phyloP scores from a whole-genome alignment of 305 asterid genomes.

The Solanum hybrid region DNA sequence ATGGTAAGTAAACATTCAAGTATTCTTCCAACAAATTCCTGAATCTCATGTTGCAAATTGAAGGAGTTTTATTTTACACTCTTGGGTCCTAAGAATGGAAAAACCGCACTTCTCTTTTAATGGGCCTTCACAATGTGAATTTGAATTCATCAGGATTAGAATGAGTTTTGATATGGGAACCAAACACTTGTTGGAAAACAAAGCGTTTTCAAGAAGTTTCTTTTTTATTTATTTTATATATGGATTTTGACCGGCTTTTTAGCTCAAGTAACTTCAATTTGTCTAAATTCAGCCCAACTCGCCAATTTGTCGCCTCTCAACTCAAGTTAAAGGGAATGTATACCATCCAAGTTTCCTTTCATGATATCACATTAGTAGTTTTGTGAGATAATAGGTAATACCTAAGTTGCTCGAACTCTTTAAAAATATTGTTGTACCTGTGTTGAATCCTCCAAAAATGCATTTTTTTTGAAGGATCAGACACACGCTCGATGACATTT shows the following conservation, averaged over 20 bases:
- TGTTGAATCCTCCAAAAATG: too few relatives aligned
- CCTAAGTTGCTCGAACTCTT: not conserved
- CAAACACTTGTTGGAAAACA: not conserved
- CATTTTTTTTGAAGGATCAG: too few relatives aligned
- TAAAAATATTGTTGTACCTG: too few relatives aligned
- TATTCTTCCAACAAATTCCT: not conserved
- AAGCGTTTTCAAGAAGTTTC: too few relatives aligned
- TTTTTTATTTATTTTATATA: not conserved
- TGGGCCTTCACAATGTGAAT: not conserved
- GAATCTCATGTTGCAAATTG: not conserved
- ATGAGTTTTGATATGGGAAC: not conserved
- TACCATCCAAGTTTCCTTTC: not conserved
- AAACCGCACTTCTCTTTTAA: not conserved
- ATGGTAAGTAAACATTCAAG: not conserved
- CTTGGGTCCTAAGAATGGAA: not conserved
- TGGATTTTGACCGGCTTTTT: not conserved
- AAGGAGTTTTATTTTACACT: not conserved
- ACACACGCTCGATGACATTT: too few relatives aligned
- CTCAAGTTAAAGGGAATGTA: not conserved
- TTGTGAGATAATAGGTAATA: not conserved
- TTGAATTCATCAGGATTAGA: accelerated
- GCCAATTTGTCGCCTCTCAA: not conserved
- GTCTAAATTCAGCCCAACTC: not conserved
- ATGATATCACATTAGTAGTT: not conserved
- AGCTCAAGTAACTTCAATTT: not conserved